Evolutionary conservation across 108 stramenopile genomes (phyloP).

Genomic region (Licmophora abbreviata): DNA sequence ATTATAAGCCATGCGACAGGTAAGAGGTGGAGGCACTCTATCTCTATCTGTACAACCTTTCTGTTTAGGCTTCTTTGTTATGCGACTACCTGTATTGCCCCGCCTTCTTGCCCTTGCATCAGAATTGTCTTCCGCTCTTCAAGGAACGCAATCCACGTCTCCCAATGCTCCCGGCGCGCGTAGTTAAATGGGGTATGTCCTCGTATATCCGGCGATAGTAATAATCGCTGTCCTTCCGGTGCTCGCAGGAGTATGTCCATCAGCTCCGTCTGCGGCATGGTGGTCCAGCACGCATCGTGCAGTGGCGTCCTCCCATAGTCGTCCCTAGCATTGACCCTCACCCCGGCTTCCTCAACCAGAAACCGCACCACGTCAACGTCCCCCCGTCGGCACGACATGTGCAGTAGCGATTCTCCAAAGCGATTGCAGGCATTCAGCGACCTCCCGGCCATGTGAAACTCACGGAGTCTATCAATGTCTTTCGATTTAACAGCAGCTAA

Average conservation of each 20-base stretch:
- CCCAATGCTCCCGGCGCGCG: constrained; percentile 56
- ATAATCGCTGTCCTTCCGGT: no score
- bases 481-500: constrained; percentile 42
- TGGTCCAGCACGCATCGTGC: constrained; percentile 69
- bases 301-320: constrained; percentile 70
- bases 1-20: no score
- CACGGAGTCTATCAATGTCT: constrained; percentile 40
- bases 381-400: constrained; percentile 56
- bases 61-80: no score
- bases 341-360: constrained; percentile 36
- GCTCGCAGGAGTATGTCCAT: constrained; percentile 33
- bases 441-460: constrained; percentile 19
- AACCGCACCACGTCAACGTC: constrained; percentile 24
- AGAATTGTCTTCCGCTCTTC: no score
- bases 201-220: constrained; percentile 55
- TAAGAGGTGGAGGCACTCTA: no score
- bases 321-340: constrained; percentile 40
- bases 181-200: constrained; percentile 77
- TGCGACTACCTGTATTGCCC: no score
- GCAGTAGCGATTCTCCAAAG: constrained; percentile 65
- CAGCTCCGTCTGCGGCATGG: constrained; percentile 34
- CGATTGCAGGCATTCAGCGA: constrained; percentile 45
- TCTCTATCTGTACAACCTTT: no score
- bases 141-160: constrained; percentile 23
- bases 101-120: no score